A percentile compares a stretch with the other conserved stretches of the same genome.
Evolutionary conservation across 495 filamentous ascomycete genomes (phyloP).

Genomic region (Xylaria grammica): DNA sequence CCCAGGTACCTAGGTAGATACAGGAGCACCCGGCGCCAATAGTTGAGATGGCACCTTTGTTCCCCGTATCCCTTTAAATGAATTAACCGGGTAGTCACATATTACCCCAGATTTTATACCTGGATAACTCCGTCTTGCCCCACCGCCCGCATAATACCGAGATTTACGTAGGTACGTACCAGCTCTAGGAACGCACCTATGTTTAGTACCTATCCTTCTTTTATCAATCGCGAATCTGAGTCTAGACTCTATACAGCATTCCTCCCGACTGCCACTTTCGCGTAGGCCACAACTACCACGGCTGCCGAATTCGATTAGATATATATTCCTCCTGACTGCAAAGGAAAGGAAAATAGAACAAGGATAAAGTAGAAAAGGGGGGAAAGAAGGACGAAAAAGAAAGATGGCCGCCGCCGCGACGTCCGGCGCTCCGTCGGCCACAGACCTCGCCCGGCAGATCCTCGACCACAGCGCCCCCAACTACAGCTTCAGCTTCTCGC

Average conservation of each 20-base stretch:
- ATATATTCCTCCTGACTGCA: neutral
- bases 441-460: constrained; percentile 48
- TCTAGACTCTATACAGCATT: no score
- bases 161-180: no score
- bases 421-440: constrained; percentile 31
- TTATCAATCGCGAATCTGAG: no score
- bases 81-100: neutral
- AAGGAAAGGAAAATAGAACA: neutral
- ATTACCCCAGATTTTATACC: constrained; percentile 9
- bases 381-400: constrained; percentile 1
- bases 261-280: neutral
- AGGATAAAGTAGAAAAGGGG: neutral
- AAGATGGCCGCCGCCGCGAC: constrained; percentile 16
- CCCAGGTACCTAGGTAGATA: no score
- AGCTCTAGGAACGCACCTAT: no score
- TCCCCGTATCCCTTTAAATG: no score
- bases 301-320: no score
- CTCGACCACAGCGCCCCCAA: constrained; percentile 58
- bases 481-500: constrained; percentile 75
- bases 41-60: no score
- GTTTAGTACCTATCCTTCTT: no score
- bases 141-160: no score
- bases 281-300: no score
- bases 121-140: constrained; percentile 6
- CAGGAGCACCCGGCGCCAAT: no score